Evolutionary conservation across 352 stramenopile genomes (phyloP).

Genomic region (Phytophthora megakarya): DNA sequence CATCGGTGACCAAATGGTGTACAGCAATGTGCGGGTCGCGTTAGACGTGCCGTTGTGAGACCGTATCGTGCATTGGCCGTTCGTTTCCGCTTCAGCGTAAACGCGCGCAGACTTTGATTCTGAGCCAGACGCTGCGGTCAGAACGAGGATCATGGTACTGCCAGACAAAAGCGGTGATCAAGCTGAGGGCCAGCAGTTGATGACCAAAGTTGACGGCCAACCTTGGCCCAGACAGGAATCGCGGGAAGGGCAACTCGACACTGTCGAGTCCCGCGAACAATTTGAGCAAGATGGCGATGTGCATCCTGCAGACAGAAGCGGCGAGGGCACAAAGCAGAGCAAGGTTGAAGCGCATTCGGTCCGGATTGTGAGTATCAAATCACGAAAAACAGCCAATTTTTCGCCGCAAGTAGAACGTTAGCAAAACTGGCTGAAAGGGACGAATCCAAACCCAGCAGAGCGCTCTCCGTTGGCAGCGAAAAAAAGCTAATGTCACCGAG

Average conservation of each 20-base stretch:
- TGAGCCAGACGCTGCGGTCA: not conserved
- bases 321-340: constrained; percentile 12
- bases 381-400: constrained; percentile 19
- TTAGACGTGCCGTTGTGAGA: constrained; percentile 14
- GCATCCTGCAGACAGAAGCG: constrained; percentile 21
- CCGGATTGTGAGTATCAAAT: constrained; percentile 27
- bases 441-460: constrained; percentile 6
- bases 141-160: not conserved
- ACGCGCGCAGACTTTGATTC: not conserved
- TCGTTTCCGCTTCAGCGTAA: constrained; percentile 7
- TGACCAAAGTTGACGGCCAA: constrained; percentile 1
- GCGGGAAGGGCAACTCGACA: not conserved
- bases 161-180: constrained; percentile 1
- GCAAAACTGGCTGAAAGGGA: too few relatives aligned
- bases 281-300: constrained; percentile 27
- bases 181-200: constrained; percentile 1
- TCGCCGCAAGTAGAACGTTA: too few relatives aligned
- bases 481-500: not conserved
- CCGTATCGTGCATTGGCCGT: constrained; percentile 6
- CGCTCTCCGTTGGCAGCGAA: constrained; percentile 3
- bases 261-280: not conserved
- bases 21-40: constrained; percentile 13
- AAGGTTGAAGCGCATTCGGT: constrained; percentile 5
- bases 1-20: constrained; percentile 11
- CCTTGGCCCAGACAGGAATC: constrained; percentile 2